Percentiles rank a stretch among this genome's conserved stretches.
These are phyloP conservation scores for Solanum hybrid DNA, from an alignment of 305 asterid genomes.

Conservation along the genomic window DNA sequence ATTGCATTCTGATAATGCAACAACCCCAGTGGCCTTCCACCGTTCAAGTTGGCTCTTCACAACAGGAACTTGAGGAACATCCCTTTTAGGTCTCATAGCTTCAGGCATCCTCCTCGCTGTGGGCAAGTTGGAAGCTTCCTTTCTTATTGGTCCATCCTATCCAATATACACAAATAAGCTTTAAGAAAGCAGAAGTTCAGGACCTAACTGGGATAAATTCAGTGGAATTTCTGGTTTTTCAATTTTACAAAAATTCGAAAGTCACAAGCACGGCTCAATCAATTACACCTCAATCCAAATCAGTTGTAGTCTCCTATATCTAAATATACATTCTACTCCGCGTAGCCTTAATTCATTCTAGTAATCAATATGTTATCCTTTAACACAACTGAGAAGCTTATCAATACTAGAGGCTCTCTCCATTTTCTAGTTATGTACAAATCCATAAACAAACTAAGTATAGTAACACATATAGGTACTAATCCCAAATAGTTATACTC, in stretches of 20 bases:
- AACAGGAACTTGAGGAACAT: slow-evolving; percentile 20
- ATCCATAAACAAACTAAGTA: background rate
- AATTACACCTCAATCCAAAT: background rate
- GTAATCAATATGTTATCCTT: background rate
- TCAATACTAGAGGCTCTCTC: background rate
- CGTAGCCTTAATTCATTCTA: background rate
- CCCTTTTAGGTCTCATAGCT: slow-evolving; percentile 18
- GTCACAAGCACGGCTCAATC: background rate
- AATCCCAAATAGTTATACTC: background rate
- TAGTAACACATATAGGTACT: background rate
- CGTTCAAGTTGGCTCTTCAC: slow-evolving; percentile 37
- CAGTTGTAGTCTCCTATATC: background rate
- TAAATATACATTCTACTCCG: background rate
- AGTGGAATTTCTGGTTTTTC: background rate
- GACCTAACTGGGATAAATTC: background rate
- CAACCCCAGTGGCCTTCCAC: slow-evolving; percentile 67
- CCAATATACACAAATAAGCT: slow-evolving; percentile 5
- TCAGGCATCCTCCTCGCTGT: slow-evolving; percentile 22
- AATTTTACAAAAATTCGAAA: background rate
- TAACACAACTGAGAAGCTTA: background rate
- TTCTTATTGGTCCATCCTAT: slow-evolving; percentile 64
- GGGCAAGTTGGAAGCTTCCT: slow-evolving; percentile 24
- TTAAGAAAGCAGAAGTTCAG: background rate
- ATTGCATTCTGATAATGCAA: slow-evolving; percentile 45
- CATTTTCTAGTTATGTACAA: background rate